Evolutionary conservation across 2,329 filamentous ascomycete species (phyloP).

Genomic region (Aspergillus neotritici): DNA sequence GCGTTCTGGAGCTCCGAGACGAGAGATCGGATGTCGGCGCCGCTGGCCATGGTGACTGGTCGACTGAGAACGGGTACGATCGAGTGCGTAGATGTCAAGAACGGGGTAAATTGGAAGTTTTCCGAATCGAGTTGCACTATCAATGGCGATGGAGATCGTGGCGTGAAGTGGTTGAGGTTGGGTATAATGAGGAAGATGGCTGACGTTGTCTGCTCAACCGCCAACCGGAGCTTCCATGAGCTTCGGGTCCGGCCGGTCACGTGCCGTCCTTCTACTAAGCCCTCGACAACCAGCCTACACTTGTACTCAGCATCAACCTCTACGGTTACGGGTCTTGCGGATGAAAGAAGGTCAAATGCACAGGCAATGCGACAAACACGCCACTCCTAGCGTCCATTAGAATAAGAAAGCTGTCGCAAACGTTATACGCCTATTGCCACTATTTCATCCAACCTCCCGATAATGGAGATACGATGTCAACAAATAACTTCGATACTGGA

Average conservation of each 20-base stretch:
- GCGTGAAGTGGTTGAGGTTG: not conserved
- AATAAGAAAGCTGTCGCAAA: too few species aligned
- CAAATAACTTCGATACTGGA: too few species aligned
- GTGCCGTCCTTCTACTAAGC: not conserved
- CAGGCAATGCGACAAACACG: not conserved
- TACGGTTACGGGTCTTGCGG: too few species aligned
- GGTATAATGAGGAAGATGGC: conserved; percentile 2
- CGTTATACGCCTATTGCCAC: too few species aligned
- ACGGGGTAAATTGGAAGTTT: too few species aligned
- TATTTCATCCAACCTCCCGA: too few species aligned
- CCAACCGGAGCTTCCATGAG: conserved; percentile 11
- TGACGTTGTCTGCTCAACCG: conserved; percentile 10
- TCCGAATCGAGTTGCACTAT: too few species aligned
- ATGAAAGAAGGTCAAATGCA: not conserved
- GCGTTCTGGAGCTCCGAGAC: conserved; percentile 35
- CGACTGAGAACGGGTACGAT: not conserved
- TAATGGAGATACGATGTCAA: too few species aligned
- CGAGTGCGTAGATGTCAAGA: too few species aligned
- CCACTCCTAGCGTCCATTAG: not conserved
- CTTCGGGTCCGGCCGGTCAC: conserved; percentile 9
- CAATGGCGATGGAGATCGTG: not conserved
- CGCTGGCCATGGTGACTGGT: conserved; percentile 22
- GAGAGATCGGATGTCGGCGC: conserved; percentile 28
- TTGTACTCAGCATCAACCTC: too few species aligned
- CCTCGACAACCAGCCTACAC: too few species aligned